Conservation (phyloP, 129 eudicot genomes). For the Apium graveolens region DNA sequence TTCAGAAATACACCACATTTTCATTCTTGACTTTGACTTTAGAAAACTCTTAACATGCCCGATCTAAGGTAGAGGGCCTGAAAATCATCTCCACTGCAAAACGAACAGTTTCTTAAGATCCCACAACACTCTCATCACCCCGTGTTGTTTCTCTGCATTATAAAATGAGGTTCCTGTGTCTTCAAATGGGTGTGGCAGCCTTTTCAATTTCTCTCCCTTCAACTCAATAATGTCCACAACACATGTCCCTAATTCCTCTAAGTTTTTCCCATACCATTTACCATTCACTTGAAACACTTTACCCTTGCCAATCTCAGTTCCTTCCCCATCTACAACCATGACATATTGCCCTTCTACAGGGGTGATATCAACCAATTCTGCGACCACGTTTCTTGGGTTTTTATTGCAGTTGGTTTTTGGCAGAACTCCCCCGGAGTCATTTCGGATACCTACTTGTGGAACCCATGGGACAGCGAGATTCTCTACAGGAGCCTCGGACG, state of each 20-base stretch:
- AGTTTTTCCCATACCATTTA: conserved; percentile 43
- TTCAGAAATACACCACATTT: neutral
- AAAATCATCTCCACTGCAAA: conserved; percentile 5
- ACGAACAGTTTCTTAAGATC: conserved; percentile 34
- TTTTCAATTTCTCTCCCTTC: conserved; percentile 30
- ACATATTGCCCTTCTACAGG: conserved; percentile 49
- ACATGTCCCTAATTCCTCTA: conserved; percentile 49
- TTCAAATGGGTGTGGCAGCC: conserved; percentile 50
- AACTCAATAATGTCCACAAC: conserved; percentile 71
- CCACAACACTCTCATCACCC: conserved; percentile 65
- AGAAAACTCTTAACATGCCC: neutral
- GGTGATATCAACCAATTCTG: conserved; percentile 19
- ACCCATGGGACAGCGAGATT: conserved; percentile 28
- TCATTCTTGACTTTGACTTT: neutral
- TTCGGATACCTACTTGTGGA: conserved; percentile 18
- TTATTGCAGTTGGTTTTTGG: conserved; percentile 13
- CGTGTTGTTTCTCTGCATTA: conserved; percentile 37
- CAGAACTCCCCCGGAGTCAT: conserved; percentile 8
- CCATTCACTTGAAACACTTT: conserved; percentile 62
- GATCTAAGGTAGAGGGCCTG: neutral
- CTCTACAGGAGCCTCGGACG: conserved; percentile 45
- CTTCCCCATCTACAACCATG: conserved; percentile 44
- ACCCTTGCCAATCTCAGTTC: conserved; percentile 66
- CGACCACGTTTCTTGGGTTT: conserved; percentile 11
- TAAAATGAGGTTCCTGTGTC: conserved; percentile 48